These are phyloP conservation scores for Penicillium coprophilum DNA, from an alignment of 495 filamentous ascomycete genomes.

Conservation along the genomic window DNA sequence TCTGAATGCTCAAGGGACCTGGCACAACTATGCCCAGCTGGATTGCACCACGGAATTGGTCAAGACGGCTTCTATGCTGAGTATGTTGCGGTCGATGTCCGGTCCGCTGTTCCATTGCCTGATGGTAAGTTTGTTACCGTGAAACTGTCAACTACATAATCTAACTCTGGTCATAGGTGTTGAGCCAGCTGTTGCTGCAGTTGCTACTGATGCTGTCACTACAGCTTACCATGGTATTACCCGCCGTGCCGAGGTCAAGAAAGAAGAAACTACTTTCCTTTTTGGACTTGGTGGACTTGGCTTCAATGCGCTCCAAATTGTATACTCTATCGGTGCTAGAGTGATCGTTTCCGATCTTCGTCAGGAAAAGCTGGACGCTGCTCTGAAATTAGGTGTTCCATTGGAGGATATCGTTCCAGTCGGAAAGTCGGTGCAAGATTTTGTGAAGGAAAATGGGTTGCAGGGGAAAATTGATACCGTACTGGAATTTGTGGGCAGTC, in stretches of 20 bases:
- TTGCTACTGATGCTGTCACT: conserved; percentile 26
- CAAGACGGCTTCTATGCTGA: conserved; percentile 28
- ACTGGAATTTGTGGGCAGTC: conserved; percentile 24
- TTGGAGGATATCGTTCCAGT: conserved; percentile 19
- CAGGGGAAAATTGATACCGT: conserved; percentile 23
- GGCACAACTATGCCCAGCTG: conserved; percentile 20
- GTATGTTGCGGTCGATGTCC: conserved; percentile 24
- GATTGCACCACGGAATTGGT: conserved; percentile 24
- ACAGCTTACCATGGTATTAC: conserved; percentile 28
- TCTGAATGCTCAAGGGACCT: conserved; percentile 24
- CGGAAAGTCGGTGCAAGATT: conserved; percentile 17
- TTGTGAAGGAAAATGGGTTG: conserved; percentile 13
- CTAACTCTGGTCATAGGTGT: conserved; percentile 11
- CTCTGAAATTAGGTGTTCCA: conserved; percentile 16
- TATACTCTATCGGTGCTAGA: conserved; percentile 19
- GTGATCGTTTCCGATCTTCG: conserved; percentile 24
- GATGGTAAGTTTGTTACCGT: conserved; percentile 10
- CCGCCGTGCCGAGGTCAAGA: conserved; percentile 23
- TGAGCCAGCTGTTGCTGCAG: conserved; percentile 18
- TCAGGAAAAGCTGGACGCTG: conserved; percentile 21
- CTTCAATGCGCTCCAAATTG: conserved; percentile 27
- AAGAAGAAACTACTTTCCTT: conserved; percentile 22
- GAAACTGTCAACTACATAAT: background rate
- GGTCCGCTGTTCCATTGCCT: conserved; percentile 21
- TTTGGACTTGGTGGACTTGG: conserved; percentile 26